Base-by-base conservation (phyloP, 2,329 filamentous ascomycete species). In the Phoma sp. region DNA sequence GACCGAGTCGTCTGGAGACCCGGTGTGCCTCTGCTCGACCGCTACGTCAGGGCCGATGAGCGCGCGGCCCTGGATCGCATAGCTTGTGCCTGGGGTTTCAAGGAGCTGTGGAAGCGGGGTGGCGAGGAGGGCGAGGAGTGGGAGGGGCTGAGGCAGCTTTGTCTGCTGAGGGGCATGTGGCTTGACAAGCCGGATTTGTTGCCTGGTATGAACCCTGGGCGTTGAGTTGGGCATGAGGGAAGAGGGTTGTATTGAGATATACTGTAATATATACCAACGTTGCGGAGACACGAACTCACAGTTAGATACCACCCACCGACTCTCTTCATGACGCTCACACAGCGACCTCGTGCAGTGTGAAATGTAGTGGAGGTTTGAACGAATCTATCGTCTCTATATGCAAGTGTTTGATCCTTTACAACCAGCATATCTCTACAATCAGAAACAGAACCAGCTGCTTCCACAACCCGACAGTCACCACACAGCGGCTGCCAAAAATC, bases 41-140 rank as follows among this genome's bases (percentile, higher is more conserved):
- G 95, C 13, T 98, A 93, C 90, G 75, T 96, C 49, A 83, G 91
- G 31, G 95, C 98, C 74, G 92, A 96, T 61, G 93, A 99, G 80
- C 83, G 95, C 22, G 90, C 88, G 3, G 92, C 92, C 0, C 80
- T 96, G 61, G 95, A 99, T 78, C 87, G 85, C 69, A 85, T 99
- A 53, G 92, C 93, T 0, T 85, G 88, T 62, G 89, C 91, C 0
- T 99, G 95, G 91, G 95, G 95, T 0, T 99, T 97, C 77, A 88
- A 89, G 67, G 91, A 96, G 72, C 77, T 81, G 25, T 88, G 85
- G 79, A 87, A 88, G 72, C 85, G 90, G 70, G 95, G 95, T 1
- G 92, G 97, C 72, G 95, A 99, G 77, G 90, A 92, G 62, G 94
- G 95, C 0, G 83, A 87, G 48, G 94, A 97, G 60, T 99, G 95